A percentile compares a stretch with the other conserved stretches of the same genome.
Evolutionary conservation across 306 rosid species (phyloP).

Genomic region (Cucurbita ficifolia): DNA sequence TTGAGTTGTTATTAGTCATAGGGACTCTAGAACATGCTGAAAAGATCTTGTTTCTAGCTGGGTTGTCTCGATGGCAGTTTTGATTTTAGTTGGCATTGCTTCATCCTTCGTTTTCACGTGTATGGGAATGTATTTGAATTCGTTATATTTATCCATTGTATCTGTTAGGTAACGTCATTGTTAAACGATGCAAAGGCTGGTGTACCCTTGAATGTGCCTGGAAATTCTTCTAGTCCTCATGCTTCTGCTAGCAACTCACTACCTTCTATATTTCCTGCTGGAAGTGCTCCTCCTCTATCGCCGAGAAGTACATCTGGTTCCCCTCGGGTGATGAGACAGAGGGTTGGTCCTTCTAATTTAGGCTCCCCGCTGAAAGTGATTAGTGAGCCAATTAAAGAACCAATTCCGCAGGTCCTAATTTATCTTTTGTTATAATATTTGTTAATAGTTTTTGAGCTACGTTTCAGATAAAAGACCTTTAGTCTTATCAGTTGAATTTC

Average conservation of each 20-base stretch:
- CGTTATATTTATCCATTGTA: not conserved
- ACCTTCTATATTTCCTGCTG: slow-evolving; percentile 99
- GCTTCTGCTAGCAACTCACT: slow-evolving; percentile 49
- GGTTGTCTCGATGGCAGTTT: not conserved
- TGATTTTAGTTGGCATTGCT: not conserved
- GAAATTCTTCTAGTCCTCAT: slow-evolving; percentile 88
- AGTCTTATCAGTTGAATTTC: slow-evolving; percentile 6
- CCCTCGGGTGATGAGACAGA: slow-evolving; percentile 82
- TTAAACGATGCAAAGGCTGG: slow-evolving; percentile 85
- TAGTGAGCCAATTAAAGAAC: slow-evolving; percentile 85
- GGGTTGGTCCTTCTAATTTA: slow-evolving; percentile 84
- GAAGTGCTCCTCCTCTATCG: slow-evolving; percentile 94
- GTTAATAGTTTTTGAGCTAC: not conserved
- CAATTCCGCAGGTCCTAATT: slow-evolving; percentile 83
- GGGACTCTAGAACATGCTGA: not conserved
- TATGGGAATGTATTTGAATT: not conserved
- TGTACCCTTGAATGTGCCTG: slow-evolving; percentile 78
- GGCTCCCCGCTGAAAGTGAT: slow-evolving; percentile 88
- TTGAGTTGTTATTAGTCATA: not conserved
- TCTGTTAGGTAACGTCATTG: slow-evolving; percentile 55
- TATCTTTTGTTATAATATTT: not conserved
- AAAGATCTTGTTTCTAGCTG: not conserved
- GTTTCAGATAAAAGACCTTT: not conserved
- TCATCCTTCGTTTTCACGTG: not conserved
- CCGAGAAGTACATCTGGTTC: slow-evolving; percentile 90